Evolutionary conservation across 805 yeast genomes (phyloP).

Genomic region (Suhomyces sp.): DNA sequence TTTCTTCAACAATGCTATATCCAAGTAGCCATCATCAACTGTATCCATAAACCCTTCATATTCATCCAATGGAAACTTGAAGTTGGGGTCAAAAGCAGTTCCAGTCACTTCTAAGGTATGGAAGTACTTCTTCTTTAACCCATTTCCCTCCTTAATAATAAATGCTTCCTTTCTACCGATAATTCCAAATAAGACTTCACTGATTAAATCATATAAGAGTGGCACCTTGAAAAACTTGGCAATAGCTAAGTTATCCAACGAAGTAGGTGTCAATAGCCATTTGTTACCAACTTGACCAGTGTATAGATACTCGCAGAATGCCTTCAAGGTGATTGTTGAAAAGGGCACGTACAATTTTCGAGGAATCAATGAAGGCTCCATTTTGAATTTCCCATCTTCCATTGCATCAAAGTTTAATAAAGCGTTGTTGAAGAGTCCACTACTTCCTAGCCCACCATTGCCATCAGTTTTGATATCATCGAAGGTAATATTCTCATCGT

Average conservation of each 20-base stretch:
- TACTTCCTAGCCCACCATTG: not conserved
- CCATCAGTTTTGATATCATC: not conserved
- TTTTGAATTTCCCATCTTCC: conserved; percentile 28
- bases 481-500: conserved; percentile 2
- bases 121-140: conserved; percentile 30
- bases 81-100: conserved; percentile 21
- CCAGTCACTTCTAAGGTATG: conserved; percentile 24
- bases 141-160: conserved; percentile 41
- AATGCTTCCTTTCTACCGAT: conserved; percentile 66
- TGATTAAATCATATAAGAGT: conserved; percentile 62
- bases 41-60: conserved; percentile 57
- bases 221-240: conserved; percentile 71
- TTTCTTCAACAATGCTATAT: conserved; percentile 51
- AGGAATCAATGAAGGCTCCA: conserved; percentile 68
- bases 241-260: conserved; percentile 60
- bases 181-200: conserved; percentile 68
- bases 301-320: conserved; percentile 69
- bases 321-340: conserved; percentile 57
- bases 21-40: conserved; percentile 66
- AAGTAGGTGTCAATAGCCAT: conserved; percentile 70
- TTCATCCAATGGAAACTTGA: conserved; percentile 45
- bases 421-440: conserved; percentile 18
- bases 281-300: conserved; percentile 78
- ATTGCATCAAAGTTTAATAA: conserved; percentile 34
- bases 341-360: conserved; percentile 70